A percentile compares a stretch with the other conserved stretches of the same genome.
Evolutionary conservation across 768 basidiomycete genomes (phyloP).

Genomic region (Chalciporus chontae): DNA sequence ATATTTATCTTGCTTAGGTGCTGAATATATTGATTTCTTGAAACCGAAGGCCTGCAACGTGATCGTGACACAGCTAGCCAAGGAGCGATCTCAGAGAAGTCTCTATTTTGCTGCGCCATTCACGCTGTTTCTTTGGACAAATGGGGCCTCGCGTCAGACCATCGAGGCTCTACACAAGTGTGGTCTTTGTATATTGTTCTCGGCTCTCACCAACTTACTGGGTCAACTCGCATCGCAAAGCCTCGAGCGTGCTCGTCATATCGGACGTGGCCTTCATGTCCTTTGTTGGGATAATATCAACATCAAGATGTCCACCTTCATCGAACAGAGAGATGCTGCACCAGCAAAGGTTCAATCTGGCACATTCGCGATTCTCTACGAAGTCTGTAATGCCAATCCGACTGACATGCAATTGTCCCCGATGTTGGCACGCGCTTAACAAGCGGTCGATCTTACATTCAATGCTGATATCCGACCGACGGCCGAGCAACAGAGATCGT

Average conservation of each 20-base stretch:
- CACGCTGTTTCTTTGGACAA: not conserved
- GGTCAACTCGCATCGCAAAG: not conserved
- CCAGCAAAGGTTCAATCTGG: conserved; percentile 36
- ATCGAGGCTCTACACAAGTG: not conserved
- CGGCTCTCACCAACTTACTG: not conserved
- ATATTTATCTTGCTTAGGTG: not conserved
- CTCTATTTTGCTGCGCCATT: not conserved
- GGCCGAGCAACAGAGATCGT: not conserved
- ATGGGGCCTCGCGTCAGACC: not conserved
- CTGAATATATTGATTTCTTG: not conserved
- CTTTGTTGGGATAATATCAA: conserved; percentile 28
- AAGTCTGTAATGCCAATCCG: conserved; percentile 10
- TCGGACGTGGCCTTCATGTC: conserved; percentile 1
- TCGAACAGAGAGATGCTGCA: conserved; percentile 27
- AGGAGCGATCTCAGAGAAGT: not conserved
- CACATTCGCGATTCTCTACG: conserved; percentile 32
- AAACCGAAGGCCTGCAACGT: not conserved
- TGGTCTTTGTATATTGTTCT: not conserved
- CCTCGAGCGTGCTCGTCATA: not conserved
- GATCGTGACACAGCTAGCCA: not conserved
- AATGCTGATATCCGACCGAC: not conserved
- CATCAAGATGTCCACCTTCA: conserved; percentile 27
- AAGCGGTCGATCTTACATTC: not conserved
- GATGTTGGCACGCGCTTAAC: not conserved
- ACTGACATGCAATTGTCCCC: not conserved